Conservation (phyloP, 805 yeast genomes). For the Barnettozyma pratensis region DNA sequence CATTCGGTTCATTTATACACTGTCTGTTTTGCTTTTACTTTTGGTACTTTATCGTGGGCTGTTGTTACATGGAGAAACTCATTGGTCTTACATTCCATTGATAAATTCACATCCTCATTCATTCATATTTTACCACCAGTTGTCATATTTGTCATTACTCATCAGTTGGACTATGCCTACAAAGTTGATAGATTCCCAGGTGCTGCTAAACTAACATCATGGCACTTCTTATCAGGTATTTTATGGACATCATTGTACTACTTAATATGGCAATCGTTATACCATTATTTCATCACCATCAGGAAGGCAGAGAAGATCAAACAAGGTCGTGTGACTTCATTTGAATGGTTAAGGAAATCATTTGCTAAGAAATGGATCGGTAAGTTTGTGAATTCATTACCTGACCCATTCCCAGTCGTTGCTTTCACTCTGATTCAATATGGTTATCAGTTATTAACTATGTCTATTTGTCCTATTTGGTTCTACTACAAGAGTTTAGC, state of each 20-base stretch:
- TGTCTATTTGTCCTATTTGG: constrained; percentile 90
- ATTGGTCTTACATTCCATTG: constrained; percentile 83
- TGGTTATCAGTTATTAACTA: constrained; percentile 77
- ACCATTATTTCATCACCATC: constrained; percentile 89
- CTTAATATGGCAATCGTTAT: constrained; percentile 82
- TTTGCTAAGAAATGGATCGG: constrained; percentile 66
- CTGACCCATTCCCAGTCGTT: constrained; percentile 79
- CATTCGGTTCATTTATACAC: constrained; percentile 65
- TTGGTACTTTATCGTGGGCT: constrained; percentile 90
- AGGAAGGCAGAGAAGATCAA: constrained; percentile 73
- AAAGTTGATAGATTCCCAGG: constrained; percentile 70
- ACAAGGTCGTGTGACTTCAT: constrained; percentile 82
- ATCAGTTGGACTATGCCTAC: constrained; percentile 50
- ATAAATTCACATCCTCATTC: constrained; percentile 85
- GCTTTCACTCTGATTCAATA: constrained; percentile 87
- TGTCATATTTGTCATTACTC: constrained; percentile 81
- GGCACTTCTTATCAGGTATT: constrained; percentile 70
- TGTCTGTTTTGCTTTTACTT: constrained; percentile 78
- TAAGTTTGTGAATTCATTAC: constrained; percentile 71
- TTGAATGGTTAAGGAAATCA: constrained; percentile 73
- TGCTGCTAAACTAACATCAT: constrained; percentile 57
- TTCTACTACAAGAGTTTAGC: constrained; percentile 65
- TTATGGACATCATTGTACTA: constrained; percentile 77
- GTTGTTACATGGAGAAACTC: constrained; percentile 96
- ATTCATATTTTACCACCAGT: constrained; percentile 90